Evolutionary conservation across 257 asterid species (phyloP).

Genomic region (Nicotiana benthamiana): DNA sequence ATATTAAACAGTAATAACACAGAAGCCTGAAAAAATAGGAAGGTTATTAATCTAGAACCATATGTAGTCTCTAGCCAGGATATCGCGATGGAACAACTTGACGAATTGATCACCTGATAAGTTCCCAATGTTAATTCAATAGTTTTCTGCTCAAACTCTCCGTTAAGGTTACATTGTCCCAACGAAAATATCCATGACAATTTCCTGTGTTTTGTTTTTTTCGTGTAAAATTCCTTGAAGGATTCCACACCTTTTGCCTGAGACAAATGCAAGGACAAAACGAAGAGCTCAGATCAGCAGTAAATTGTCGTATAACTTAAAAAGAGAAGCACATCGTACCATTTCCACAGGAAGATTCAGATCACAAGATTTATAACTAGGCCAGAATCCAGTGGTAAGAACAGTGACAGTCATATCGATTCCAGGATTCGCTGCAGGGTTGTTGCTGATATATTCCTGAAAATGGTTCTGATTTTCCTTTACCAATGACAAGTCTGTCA

Average conservation of each 20-base stretch:
- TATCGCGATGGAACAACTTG: background rate
- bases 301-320: background rate
- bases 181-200: constrained; percentile 48
- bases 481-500: constrained; percentile 42
- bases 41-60: background rate
- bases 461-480: constrained; percentile 34
- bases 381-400: constrained; percentile 62
- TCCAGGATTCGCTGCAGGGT: constrained; percentile 28
- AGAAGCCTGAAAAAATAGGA: constrained; percentile 31
- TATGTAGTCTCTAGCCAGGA: background rate
- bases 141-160: constrained; percentile 33
- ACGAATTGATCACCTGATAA: constrained; percentile 30
- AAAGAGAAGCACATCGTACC: constrained; percentile 20
- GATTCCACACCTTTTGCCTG: constrained; percentile 52
- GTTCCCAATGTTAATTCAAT: constrained; percentile 43
- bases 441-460: constrained; percentile 28
- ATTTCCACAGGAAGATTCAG: constrained; percentile 50
- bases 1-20: constrained; percentile 37
- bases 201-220: constrained; percentile 35
- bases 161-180: constrained; percentile 43
- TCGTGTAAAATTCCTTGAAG: constrained; percentile 38
- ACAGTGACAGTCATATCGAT: constrained; percentile 38
- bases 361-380: constrained; percentile 46
- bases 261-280: background rate
- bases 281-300: background rate